These are phyloP conservation scores for Epichloe glyceriae DNA, from an alignment of 2,329 filamentous ascomycete genomes.

Conservation along the genomic window DNA sequence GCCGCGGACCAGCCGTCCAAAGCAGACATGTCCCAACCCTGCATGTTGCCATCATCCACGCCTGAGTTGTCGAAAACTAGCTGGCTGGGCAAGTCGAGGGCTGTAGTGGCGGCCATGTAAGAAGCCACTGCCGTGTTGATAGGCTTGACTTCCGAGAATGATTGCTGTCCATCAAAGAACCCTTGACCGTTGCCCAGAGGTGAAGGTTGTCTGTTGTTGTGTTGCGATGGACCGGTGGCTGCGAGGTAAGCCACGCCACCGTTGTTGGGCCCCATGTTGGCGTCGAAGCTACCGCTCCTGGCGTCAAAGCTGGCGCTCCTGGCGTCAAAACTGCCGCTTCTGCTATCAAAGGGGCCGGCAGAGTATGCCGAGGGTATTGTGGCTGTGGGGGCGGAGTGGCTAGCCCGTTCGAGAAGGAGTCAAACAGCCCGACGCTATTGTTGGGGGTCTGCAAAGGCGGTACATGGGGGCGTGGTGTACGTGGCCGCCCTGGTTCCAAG, in stretches of 20 bases:
- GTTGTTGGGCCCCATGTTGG: slow-evolving; percentile 17
- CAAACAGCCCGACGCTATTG: slow-evolving; percentile 29
- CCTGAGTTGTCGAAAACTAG: slow-evolving; percentile 23
- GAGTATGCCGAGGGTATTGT: slow-evolving; percentile 35
- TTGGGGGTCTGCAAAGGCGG: slow-evolving; percentile 21
- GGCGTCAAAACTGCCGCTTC: slow-evolving; percentile 27
- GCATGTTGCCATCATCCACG: slow-evolving; percentile 18
- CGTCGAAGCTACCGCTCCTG: slow-evolving; percentile 17
- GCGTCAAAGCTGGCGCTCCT: slow-evolving; percentile 5
- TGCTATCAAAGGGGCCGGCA: slow-evolving; percentile 8
- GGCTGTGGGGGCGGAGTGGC: slow-evolving; percentile 43
- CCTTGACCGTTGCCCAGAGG: slow-evolving; percentile 15
- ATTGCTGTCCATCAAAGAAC: slow-evolving; percentile 21
- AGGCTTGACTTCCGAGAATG: slow-evolving; percentile 23
- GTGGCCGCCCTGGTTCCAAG: slow-evolving; percentile 27
- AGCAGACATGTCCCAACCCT: slow-evolving; percentile 25
- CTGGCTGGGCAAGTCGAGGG: slow-evolving; percentile 19
- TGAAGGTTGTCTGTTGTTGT: slow-evolving; percentile 14
- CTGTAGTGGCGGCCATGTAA: slow-evolving; percentile 17
- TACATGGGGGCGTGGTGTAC: slow-evolving; percentile 15
- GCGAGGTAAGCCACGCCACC: slow-evolving; percentile 20
- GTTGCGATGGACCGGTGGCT: slow-evolving; percentile 13
- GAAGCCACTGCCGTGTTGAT: slow-evolving; percentile 17
- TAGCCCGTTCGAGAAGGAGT: slow-evolving; percentile 39
- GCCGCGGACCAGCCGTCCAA: slow-evolving; percentile 22